Base-by-base conservation (phyloP, 108 stramenopile species). In the Fragilariopsis cylindrus region DNA sequence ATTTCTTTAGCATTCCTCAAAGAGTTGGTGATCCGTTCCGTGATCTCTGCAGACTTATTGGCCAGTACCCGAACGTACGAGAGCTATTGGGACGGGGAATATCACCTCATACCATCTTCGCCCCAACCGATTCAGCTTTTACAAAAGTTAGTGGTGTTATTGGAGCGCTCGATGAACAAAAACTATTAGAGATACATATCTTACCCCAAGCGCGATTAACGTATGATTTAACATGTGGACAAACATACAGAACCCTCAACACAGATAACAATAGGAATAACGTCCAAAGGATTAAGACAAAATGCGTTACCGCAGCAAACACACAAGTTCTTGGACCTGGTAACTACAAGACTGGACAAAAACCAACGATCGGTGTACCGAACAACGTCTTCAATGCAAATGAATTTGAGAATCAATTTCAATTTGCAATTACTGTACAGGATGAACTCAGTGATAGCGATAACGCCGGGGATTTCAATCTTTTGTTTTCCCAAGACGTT, bases 41-140 rank as follows among this genome's bases (percentile, higher is more conserved):
- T 45, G n/a, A n/a, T 41, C 40, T 63, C 45, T 63, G 62, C 12
- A 44, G 46, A n/a, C 42, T 63, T 40, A 63, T 63, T 15, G 62
- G 46, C 15, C 43, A n/a, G n/a, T 43, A 13, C 40, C 62, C 62
- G 7, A 63, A 63, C 11, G 62, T 63, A 5, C 45, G 9, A 6
- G 40, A 6, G 15, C 62, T 63, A 42, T 45, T 63, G 62, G 62
- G 43, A 4, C 43, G 43, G 6, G 62, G 62, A 2, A 63, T 45
- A 42, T 63, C 62, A 0, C 62, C 62, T 9, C 62, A 63, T 44
- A 63, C 62, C 7, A 40, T 63, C 43, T 63, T 63, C 40, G 62
- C 62, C 15, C 62, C 62, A n/a, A 63, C 62, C 42, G 62, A 63
- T 45, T 42, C 62, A 12, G 62, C 62, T 0, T 63, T 63, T 43